Base-by-base conservation (phyloP, 805 yeast genomes). In the Myxozyma vanderwaltii region DNA sequence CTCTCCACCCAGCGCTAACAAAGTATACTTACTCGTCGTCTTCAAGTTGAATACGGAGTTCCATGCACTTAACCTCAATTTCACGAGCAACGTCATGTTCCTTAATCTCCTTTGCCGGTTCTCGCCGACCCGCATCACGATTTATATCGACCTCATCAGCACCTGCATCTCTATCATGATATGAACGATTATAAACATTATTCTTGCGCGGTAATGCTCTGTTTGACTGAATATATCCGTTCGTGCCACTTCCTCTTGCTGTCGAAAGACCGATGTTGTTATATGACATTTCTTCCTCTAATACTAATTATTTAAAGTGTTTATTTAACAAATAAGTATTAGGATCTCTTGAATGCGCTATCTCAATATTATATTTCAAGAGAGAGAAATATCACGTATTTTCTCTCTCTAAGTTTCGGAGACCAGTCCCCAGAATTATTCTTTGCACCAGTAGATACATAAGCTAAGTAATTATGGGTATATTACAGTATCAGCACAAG, bases 191-290 rank as follows among this genome's bases (percentile, higher is more conserved):
- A 12, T 52, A 50, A 2, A 46, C 47, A 23, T 38, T 35, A 27
- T 57, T 53, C n/a, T 58, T 49, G 19, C 48, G 40, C 21, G 64
- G 23, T 49, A 63, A 39, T 15, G 71, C 58, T 15, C 21, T 41
- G 46, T 71, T 70, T 36, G 65, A 54, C 43, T 63, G 66, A 15
- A 71, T 58, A 48, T 57, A 70, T 21, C 74, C 74, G 46, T 61
- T 70, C 19, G 74, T 71, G 19, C 71, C 74, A 44, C 68, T 63
- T 19, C 74, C 74, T 8, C 72, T 58, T 10, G 74, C 68, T 1
- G 73, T 69, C 12, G 70, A 48, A 3, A 71, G 66, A 10, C 74
- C 74, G 17, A 71, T 70, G 17, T 70, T 69, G 61, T 71, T 71
- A 59, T 71, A 62, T 4, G 65, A 62, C 65, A 62, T 62, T 24